phyloP scores from a whole-genome alignment of 1,284 basidiomycete species.

The Cutaneotrichosporon arboriforme region DNA sequence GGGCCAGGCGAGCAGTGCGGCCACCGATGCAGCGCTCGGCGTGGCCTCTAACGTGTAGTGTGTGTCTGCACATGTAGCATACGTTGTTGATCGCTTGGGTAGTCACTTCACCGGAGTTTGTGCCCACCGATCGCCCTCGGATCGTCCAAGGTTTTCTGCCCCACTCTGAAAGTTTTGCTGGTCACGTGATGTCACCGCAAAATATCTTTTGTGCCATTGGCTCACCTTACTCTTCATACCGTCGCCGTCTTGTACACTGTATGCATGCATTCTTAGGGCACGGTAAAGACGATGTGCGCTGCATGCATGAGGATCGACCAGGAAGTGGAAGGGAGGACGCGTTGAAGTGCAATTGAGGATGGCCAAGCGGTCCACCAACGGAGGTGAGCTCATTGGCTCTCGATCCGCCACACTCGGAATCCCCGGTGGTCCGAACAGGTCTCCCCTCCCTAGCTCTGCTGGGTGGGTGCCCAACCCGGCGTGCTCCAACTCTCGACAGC shows the following conservation, averaged over 20 bases:
- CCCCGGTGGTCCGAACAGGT: not conserved
- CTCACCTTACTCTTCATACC: not conserved
- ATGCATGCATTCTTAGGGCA: not conserved
- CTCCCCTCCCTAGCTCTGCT: too few species aligned
- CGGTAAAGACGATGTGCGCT: not conserved
- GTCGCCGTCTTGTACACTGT: not conserved
- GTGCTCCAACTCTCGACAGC: not conserved
- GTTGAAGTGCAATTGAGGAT: too few species aligned
- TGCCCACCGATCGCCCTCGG: too few species aligned
- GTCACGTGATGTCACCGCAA: too few species aligned
- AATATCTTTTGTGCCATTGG: not conserved
- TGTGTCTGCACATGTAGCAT: slow-evolving; percentile 1
- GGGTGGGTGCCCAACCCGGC: too few species aligned
- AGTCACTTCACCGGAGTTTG: too few species aligned
- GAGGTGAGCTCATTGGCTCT: not conserved
- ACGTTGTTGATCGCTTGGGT: not conserved
- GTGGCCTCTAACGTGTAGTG: too few species aligned
- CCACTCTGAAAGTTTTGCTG: too few species aligned
- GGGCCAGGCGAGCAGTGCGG: not conserved
- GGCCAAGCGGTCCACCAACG: not conserved
- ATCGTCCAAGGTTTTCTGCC: too few species aligned
- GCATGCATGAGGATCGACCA: too few species aligned
- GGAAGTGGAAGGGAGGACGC: not conserved
- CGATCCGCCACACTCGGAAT: slow-evolving; percentile 3
- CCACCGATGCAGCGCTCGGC: too few species aligned